phyloP scores from a whole-genome alignment of 352 stramenopile genomes.

The Phytophthora niederhauseri region DNA sequence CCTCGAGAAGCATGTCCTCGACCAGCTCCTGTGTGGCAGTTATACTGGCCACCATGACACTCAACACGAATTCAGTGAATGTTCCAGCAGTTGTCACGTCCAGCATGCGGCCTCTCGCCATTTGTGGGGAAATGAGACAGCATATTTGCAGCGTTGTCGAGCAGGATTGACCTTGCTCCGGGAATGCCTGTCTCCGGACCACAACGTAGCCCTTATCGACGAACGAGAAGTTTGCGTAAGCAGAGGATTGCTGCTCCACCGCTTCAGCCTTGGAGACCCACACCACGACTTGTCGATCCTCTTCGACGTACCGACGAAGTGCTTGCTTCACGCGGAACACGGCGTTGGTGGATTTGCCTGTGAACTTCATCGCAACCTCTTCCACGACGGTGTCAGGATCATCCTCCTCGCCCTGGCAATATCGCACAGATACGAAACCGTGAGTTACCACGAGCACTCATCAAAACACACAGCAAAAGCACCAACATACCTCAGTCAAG shows the following conservation, averaged over 20 bases:
- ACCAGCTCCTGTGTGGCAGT: constrained; percentile 50
- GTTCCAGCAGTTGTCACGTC: constrained; percentile 33
- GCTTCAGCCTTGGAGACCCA: constrained; percentile 63
- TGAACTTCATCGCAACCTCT: constrained; percentile 59
- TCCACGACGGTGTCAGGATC: constrained; percentile 62
- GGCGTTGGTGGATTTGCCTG: constrained; percentile 50
- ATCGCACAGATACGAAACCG: constrained; percentile 12
- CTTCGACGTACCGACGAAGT: constrained; percentile 55
- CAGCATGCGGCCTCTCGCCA: constrained; percentile 28
- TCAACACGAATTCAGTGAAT: constrained; percentile 57
- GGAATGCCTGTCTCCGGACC: constrained; percentile 41
- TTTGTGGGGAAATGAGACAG: constrained; percentile 60
- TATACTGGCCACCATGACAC: constrained; percentile 47
- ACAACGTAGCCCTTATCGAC: constrained; percentile 70
- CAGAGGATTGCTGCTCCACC: constrained; percentile 31
- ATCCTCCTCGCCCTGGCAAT: constrained; percentile 29
- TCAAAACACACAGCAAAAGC: neutral
- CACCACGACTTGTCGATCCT: constrained; percentile 62
- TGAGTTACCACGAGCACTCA: neutral
- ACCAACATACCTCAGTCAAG: constrained; percentile 20
- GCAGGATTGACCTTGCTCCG: constrained; percentile 17
- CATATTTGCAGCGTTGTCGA: constrained; percentile 58
- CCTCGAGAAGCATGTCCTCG: constrained; percentile 41
- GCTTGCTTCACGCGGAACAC: constrained; percentile 65
- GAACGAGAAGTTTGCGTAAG: constrained; percentile 57